phyloP scores from a whole-genome alignment of 495 filamentous ascomycete species.

The Pyrenula massariospora region DNA sequence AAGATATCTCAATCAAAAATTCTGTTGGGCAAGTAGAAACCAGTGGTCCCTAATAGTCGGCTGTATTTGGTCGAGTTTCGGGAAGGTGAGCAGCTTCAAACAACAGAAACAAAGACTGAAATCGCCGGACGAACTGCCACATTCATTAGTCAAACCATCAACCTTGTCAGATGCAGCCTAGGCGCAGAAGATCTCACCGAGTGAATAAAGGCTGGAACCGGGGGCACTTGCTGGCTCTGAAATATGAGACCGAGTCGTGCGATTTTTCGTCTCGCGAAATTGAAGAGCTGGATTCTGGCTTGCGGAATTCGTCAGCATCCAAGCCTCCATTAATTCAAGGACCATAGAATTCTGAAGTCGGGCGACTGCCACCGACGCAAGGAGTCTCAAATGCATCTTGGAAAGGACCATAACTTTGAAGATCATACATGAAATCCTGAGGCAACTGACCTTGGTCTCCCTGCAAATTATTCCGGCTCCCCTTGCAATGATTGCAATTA shows the following conservation, averaged over 20 bases:
- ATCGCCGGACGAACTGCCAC: slow-evolving; percentile 1
- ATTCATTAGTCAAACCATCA: slow-evolving; percentile 1
- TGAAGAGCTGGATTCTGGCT: neutral
- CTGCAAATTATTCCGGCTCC: neutral
- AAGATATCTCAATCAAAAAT: neutral
- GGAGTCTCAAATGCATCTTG: neutral
- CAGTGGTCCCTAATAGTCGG: neutral
- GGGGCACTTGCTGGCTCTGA: neutral
- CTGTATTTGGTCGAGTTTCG: neutral
- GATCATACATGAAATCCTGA: neutral
- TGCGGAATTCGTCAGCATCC: neutral
- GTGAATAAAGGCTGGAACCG: neutral
- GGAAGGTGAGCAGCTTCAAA: neutral
- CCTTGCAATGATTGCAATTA: neutral
- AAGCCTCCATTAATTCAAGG: neutral
- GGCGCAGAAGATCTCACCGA: neutral
- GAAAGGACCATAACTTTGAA: neutral
- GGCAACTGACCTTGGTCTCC: neutral
- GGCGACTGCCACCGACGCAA: neutral
- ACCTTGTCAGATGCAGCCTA: neutral
- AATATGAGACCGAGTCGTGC: neutral
- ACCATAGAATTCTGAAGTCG: neutral
- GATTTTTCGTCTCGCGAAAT: neutral
- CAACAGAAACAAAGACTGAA: neutral
- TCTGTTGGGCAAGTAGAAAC: neutral